Conservation (phyloP, 108 stramenopile genomes). For the Pseudonitzschia pungens region DNA sequence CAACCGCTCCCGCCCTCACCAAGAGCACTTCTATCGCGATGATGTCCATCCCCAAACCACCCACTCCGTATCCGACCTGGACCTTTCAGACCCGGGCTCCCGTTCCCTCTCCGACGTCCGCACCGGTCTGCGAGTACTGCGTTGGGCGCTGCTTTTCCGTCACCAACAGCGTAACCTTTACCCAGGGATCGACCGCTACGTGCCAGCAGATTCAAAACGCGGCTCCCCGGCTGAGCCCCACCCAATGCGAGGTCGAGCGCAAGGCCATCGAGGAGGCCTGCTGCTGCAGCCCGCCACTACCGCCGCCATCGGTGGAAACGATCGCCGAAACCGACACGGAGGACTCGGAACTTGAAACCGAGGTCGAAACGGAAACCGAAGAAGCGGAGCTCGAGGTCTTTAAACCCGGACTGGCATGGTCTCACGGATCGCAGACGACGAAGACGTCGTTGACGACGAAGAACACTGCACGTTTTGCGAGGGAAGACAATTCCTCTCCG, state of each 20-base stretch:
- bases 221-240: neutral
- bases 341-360: neutral
- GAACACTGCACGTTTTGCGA: neutral
- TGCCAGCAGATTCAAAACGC: neutral
- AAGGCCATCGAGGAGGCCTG: neutral
- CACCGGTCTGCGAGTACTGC: slow-evolving; percentile 1
- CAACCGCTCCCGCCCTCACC: no score
- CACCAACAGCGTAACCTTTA: neutral
- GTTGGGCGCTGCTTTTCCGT: neutral
- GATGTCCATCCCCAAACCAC: neutral
- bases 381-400: no score
- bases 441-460: neutral
- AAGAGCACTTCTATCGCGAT: no score
- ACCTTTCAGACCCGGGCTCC: neutral
- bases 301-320: neutral
- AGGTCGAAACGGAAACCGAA: neutral
- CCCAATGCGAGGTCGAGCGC: neutral
- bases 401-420: no score
- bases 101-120: neutral
- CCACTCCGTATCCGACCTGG: neutral
- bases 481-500: neutral
- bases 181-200: neutral
- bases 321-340: neutral
- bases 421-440: neutral
- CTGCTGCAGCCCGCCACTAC: neutral